Percentiles rank a stretch among this genome's conserved stretches.
Evolutionary conservation across 1,284 basidiomycete genomes (phyloP).

Genomic region (Ceratobasidium sp.): DNA sequence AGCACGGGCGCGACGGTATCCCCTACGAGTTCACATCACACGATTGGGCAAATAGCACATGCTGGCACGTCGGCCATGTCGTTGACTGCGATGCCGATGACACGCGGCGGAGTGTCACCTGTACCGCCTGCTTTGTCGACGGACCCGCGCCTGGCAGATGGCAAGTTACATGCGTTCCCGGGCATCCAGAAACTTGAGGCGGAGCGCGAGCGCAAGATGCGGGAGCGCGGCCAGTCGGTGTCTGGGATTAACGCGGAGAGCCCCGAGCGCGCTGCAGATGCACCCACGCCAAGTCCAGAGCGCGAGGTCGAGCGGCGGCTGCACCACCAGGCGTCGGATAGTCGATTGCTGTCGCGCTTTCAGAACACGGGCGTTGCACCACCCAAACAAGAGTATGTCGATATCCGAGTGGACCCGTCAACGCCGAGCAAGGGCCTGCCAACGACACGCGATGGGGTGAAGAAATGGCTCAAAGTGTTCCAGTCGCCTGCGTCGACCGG

Average conservation of each 20-base stretch:
- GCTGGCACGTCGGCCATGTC: slow-evolving; percentile 32
- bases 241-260: slow-evolving; percentile 30
- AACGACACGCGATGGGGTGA: slow-evolving; percentile 73
- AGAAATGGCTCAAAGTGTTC: slow-evolving; percentile 71
- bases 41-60: slow-evolving; percentile 23
- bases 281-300: slow-evolving; percentile 33
- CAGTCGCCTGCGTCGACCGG: slow-evolving; percentile 44
- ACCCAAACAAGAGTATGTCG: slow-evolving; percentile 38
- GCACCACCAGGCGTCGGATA: slow-evolving; percentile 72
- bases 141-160: slow-evolving; percentile 69
- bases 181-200: slow-evolving; percentile 79
- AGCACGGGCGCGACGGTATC: slow-evolving; percentile 49
- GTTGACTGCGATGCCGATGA: slow-evolving; percentile 54
- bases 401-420: slow-evolving; percentile 20
- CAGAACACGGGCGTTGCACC: slow-evolving; percentile 42
- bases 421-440: slow-evolving; percentile 60
- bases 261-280: slow-evolving; percentile 6
- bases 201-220: slow-evolving; percentile 57
- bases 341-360: slow-evolving; percentile 63
- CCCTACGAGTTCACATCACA: slow-evolving; percentile 51
- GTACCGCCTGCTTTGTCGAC: slow-evolving; percentile 70
- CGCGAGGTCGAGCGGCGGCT: slow-evolving; percentile 60
- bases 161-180: slow-evolving; percentile 88
- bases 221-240: slow-evolving; percentile 33
- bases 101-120: slow-evolving; percentile 66